These are phyloP conservation scores for Podochytrium sp. DNA, from an alignment of 192 early-diverging fungal species.

Conservation along the genomic window DNA sequence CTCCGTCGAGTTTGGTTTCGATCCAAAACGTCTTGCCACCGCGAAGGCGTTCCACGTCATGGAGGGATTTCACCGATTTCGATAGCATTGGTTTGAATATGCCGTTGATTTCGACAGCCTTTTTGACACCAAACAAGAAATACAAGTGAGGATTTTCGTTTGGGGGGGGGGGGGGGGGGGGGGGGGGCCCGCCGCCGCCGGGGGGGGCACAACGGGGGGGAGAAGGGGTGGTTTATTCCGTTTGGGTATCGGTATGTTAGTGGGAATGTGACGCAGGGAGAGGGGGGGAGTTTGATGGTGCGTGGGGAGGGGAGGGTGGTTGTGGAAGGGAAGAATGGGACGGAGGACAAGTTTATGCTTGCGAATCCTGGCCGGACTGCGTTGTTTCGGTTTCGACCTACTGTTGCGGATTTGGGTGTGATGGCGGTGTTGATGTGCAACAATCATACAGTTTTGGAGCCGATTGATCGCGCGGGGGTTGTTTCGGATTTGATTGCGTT, in stretches of 20 bases:
- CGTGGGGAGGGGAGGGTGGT: not conserved
- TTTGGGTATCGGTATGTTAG: not conserved
- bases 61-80: conserved; percentile 51
- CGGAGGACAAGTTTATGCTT: conserved; percentile 6
- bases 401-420: not conserved
- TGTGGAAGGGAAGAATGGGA: too few relatives aligned
- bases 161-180: too few relatives aligned
- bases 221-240: conserved; percentile 12
- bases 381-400: conserved; percentile 1
- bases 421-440: not conserved
- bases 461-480: conserved; percentile 33
- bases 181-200: too few relatives aligned
- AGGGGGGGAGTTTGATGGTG: too few relatives aligned
- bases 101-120: too few relatives aligned
- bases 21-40: conserved; percentile 66
- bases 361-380: not conserved
- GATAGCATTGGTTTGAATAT: conserved; percentile 77
- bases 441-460: not conserved
- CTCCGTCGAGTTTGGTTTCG: conserved; percentile 84
- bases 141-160: too few relatives aligned
- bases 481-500: conserved; percentile 33
- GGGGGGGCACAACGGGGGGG: too few relatives aligned
- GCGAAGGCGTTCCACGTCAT: conserved; percentile 52
- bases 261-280: not conserved
- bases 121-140: too few relatives aligned